Evolutionary conservation across 2,329 filamentous ascomycete genomes (phyloP), one percentile per base, ranked within the genome.

Genomic region (Aureobasidium pullulans): DNA sequence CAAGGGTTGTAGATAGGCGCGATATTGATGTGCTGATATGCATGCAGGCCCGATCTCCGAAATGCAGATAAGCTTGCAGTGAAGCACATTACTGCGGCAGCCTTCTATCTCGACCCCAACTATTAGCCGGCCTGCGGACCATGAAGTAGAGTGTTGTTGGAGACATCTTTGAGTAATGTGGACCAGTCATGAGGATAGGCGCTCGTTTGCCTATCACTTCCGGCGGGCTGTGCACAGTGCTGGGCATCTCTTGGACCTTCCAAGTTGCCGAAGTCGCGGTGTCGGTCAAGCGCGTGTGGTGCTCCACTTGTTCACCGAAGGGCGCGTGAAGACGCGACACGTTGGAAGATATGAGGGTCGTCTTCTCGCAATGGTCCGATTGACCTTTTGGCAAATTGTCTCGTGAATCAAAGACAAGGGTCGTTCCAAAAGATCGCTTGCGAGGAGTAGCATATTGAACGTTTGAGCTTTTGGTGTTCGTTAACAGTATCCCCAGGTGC

Each of bases 201-300:
- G 42, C 31, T 37, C 53, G 23, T 47, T 39, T 46, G 53, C 53
- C 53, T 57, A 57, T 57, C 53, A 47, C 6, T 16, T 19, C 52
- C 9, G 11, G 11, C 31, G 52, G 52, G 52, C 52, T 56, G 39
- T 56, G 52, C 52, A 56, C 15, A 34, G 43, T 57, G 53, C 42
- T 57, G 53, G 42, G 53, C 53, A 37, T 57, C 23, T 47, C 53
- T 47, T 47, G 53, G 40, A 31, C 42, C 31, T n/a, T 37, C 53
- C 32, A 23, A 39, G 13, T 7, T 42, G 23, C 23, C 23, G 23
- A 23, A 23, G 23, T 23, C 23, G 23, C 7, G 49, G 36, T 23
- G 49, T 9, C 37, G 13, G 8, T 4, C n/a, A 43, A 13, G n/a
- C n/a, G 3, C 44, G 5, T 5, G 5, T 5, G 5, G n/a, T 7